Evolutionary conservation across 305 asterid genomes (phyloP), one percentile per base, ranked within the genome.

Genomic region (Euphrasia arctica): DNA sequence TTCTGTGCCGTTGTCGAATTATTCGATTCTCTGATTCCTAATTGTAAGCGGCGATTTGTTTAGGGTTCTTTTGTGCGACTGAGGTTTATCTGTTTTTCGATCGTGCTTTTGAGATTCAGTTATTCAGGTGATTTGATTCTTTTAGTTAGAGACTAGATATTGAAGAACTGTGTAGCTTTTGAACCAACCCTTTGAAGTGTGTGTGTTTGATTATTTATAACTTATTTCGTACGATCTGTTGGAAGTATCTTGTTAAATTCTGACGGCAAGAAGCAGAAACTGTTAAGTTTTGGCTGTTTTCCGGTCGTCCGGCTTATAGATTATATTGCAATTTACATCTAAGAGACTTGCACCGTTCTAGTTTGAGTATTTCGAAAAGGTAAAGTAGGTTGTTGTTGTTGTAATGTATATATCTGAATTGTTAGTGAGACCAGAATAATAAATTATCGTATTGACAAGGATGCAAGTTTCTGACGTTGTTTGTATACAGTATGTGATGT

Each of bases 101-200:
- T 25, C 32, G 60, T 28, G 74, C 47, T 70, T 63, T 57, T 52
- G 62, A 62, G 74, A 72, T 72, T 68, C 65, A 18, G 22, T 42
- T 64, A 22, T 56, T 60, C 27, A 32, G 45, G 49, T 41, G 10
- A 7, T 66, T 47, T 29, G 32, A 31, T 57, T 29, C 22, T 18
- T 18, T 18, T 18, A 18, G 22, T 18, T 18, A 18, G 22, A 18
- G 22, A 18, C 22, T 18, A 18, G 22, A 18, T 18, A 18, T 18
- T 18, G 22, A 18, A 18, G 22, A 18, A 18, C 22, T 18, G 22
- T 18, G 22, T 18, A 18, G 22, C 22, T 18, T 18, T 18, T 18
- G 22, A 18, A 18, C 22, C 22, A 11, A n/a, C 27, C 27, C 27
- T 1, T 25, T 25, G 27, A 25, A 25, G 27, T 25, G 12, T 39